Conservation (phyloP, 2,329 filamentous ascomycete genomes). For the Colletotrichum caudatum region DNA sequence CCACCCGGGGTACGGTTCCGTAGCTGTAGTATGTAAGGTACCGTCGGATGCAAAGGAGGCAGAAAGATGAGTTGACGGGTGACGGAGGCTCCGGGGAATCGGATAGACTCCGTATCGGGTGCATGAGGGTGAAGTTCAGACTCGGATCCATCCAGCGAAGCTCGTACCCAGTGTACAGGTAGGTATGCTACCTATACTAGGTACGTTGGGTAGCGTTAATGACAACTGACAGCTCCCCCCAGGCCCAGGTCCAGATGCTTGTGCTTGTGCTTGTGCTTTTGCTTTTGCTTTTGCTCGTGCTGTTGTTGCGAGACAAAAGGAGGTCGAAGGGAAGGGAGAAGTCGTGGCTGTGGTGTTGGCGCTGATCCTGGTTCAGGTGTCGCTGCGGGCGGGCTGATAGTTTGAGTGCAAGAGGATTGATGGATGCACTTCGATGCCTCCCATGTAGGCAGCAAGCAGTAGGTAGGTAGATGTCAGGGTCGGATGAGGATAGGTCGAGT, state of each 20-base stretch:
- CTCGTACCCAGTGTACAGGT: not conserved
- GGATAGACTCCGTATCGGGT: constrained; percentile 1
- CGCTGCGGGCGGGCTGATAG: constrained; percentile 12
- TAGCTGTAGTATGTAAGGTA: constrained; percentile 1
- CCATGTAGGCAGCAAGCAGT: not conserved
- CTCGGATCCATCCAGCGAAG: not conserved
- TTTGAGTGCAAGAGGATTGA: not conserved
- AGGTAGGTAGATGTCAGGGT: too few species aligned
- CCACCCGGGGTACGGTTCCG: constrained; percentile 22
- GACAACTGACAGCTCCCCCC: not conserved
- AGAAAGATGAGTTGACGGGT: constrained; percentile 16
- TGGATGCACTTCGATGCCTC: not conserved
- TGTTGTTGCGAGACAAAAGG: not conserved
- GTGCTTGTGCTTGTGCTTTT: not conserved
- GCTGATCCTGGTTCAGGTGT: not conserved
- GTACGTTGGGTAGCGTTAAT: not conserved
- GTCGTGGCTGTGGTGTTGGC: not conserved
- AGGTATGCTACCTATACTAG: not conserved
- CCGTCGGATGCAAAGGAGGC: not conserved
- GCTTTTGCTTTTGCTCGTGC: not conserved
- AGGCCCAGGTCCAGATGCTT: not conserved
- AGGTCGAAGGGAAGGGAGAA: not conserved
- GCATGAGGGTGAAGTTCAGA: constrained; percentile 15
- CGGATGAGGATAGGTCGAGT: not conserved
- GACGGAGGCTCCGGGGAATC: constrained; percentile 15